Base-by-base conservation (phyloP, 2,329 filamentous ascomycete species). In the Cercospora nicotianae region DNA sequence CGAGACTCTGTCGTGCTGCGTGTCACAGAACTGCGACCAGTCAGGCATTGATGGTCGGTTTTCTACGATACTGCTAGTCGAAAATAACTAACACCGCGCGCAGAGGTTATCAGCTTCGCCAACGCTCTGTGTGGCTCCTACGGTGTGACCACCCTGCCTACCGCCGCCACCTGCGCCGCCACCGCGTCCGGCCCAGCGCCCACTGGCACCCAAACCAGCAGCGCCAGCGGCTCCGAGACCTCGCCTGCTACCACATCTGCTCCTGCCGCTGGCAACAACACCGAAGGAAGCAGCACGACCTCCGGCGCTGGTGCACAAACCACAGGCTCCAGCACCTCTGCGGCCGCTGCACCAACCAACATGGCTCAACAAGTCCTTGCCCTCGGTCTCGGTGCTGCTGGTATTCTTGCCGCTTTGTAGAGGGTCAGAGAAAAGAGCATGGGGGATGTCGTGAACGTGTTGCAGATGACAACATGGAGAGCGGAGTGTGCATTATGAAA, bases 31-130 rank as follows among this genome's bases (percentile, higher is more conserved):
- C 5, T 83, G 81, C 71, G 69, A 68, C 63, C 57, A 39, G 6
- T 16, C 28, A 13, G 59, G 45, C 28, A 65, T 58, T 12, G 20
- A 33, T 20, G 20, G 31, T 59, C 28, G 39, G 62, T 58, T 31
- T 7, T 30, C 61, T 28, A 60, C 58, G 28, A 28, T 20, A n/a
- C 30, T n/a, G 36, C 23, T 8, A 12, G 45, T 20, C 18, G 42
- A 13, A 18, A 13, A 10, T 28, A 33, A 20, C 60, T 63, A 10
- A 63, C 28, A 7, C 20, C 53, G n/a, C 8, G 33, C 23, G 5
- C 70, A 83, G 82, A 74, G 48, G 80, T 79, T 28, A 81, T 82
- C 68, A 68, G 74, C 12, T 81, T 82, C 70, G 82, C 82, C 61
- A 68, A 76, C 61, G 70, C 77, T 30, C 75, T 83, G 36, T 84